Evolutionary conservation across 2,329 filamentous ascomycete genomes (phyloP).

Genomic region (Trichoderma sp.): DNA sequence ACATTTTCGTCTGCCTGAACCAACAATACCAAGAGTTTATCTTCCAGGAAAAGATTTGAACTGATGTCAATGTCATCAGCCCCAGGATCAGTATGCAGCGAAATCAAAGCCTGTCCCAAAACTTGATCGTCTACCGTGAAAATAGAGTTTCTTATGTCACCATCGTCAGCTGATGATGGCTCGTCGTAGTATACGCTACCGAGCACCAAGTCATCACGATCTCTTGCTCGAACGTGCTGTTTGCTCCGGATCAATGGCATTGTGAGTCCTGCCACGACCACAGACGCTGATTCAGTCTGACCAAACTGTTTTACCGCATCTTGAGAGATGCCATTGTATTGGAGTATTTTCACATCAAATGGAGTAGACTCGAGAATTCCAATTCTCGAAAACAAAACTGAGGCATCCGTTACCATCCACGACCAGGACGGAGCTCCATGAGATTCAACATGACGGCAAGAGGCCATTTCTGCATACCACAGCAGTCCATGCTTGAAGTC

Average conservation of each 20-base stretch:
- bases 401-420: slow-evolving; percentile 4
- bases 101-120: neutral
- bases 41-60: neutral
- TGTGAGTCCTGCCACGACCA: neutral
- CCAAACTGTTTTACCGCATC: neutral
- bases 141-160: neutral
- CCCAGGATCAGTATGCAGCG: neutral
- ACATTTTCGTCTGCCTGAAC: neutral
- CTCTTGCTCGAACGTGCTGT: neutral
- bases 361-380: neutral
- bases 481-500: slow-evolving; percentile 1
- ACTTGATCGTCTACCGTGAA: neutral
- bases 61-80: neutral
- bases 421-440: slow-evolving; percentile 12
- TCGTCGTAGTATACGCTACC: neutral
- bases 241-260: neutral
- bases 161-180: neutral
- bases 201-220: neutral
- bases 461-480: neutral
- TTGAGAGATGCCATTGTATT: neutral
- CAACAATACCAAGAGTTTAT: neutral
- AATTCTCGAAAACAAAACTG: neutral
- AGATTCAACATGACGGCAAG: neutral
- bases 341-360: neutral
- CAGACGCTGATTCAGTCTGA: neutral